Percentiles rank a stretch among this genome's conserved stretches.
Evolutionary conservation across 805 yeast genomes (phyloP).

Genomic region (Yamadazyma philogaea): DNA sequence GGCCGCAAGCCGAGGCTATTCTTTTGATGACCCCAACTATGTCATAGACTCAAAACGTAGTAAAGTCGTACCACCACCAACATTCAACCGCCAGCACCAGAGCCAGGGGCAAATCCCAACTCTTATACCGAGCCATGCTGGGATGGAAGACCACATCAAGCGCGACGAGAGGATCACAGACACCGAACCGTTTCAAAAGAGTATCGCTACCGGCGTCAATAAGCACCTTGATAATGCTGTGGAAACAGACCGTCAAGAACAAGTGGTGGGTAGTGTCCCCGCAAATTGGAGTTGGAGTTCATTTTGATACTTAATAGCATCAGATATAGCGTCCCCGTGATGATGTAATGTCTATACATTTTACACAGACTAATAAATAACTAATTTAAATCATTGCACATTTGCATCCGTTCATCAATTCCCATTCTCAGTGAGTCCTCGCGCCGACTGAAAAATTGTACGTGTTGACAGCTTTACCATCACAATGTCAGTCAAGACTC

Average conservation of each 20-base stretch:
- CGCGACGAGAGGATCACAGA: not conserved
- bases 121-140: not conserved
- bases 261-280: constrained; percentile 50
- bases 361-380: not conserved
- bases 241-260: constrained; percentile 34
- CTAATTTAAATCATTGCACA: not conserved
- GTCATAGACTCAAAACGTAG: not conserved
- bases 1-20: too few relatives aligned
- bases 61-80: not conserved
- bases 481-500: constrained; percentile 19
- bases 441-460: constrained; percentile 8
- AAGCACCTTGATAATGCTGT: constrained; percentile 3
- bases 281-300: constrained; percentile 71
- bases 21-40: not conserved
- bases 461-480: constrained; percentile 1
- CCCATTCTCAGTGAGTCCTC: not conserved
- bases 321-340: not conserved
- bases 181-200: not conserved
- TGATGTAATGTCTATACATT: not conserved
- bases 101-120: not conserved
- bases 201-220: not conserved
- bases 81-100: not conserved
- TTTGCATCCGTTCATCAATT: not conserved
- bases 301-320: not conserved
- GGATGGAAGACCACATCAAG: too few relatives aligned